Percentiles rank a stretch among this genome's conserved stretches.
Conservation (phyloP, 305 asterid genomes). For the Rubia tinctorum region DNA sequence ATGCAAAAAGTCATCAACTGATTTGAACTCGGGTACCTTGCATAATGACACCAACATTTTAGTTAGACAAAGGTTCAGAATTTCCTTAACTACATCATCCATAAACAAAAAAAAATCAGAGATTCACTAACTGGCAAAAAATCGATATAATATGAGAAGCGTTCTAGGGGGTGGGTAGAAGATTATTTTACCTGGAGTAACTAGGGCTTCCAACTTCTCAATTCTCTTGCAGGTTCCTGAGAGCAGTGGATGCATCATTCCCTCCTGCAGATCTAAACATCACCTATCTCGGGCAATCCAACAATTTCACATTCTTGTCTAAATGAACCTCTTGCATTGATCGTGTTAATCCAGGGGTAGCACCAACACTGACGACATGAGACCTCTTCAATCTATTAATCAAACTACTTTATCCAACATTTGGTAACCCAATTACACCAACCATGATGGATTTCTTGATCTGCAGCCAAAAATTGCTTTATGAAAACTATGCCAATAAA, state of each 20-base stretch:
- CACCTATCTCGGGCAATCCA: conserved; percentile 97
- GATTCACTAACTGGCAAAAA: conserved; percentile 1
- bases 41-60: conserved; percentile 59
- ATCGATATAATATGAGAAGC: not conserved
- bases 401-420: conserved; percentile 90
- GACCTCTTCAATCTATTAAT: conserved; percentile 82
- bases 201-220: conserved; percentile 81
- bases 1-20: conserved; percentile 87
- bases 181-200: conserved; percentile 58
- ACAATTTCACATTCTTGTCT: conserved; percentile 78
- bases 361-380: conserved; percentile 75
- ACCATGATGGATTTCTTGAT: conserved; percentile 80
- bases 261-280: conserved; percentile 71
- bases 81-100: conserved; percentile 66
- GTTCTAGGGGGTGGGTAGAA: not conserved
- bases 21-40: conserved; percentile 69
- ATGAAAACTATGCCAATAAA: conserved; percentile 12
- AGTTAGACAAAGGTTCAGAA: conserved; percentile 77
- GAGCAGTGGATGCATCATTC: conserved; percentile 71
- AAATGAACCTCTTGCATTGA: conserved; percentile 86
- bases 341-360: conserved; percentile 87
- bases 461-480: conserved; percentile 39
- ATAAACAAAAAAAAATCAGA: conserved; percentile 2
- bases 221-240: conserved; percentile 93
- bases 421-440: conserved; percentile 80